Evolutionary conservation across 2,329 filamentous ascomycete genomes (phyloP).

Genomic region (Cercospora nicotianae): DNA sequence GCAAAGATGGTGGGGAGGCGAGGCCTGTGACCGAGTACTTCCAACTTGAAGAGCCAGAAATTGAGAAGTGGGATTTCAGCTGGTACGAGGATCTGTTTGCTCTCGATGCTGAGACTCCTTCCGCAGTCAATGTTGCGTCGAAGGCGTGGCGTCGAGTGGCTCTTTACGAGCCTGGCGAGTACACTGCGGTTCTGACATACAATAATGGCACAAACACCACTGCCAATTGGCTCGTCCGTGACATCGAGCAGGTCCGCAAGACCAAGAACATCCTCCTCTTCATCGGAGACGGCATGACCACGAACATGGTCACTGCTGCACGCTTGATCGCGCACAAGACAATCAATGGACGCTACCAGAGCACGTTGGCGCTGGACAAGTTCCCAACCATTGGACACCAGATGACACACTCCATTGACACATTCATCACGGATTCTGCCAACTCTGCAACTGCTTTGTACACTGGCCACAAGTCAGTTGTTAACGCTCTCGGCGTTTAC

Average conservation of each 20-base stretch:
- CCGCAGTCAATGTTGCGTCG: conserved; percentile 74
- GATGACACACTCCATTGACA: conserved; percentile 81
- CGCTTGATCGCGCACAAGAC: conserved; percentile 78
- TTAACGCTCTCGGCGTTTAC: conserved; percentile 80
- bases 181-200: conserved; percentile 73
- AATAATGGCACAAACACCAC: conserved; percentile 70
- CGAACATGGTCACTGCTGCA: conserved; percentile 64
- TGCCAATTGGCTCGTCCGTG: conserved; percentile 75
- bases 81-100: conserved; percentile 85
- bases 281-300: conserved; percentile 70
- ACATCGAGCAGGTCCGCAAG: conserved; percentile 67
- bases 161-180: conserved; percentile 75
- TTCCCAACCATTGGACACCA: conserved; percentile 76
- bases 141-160: conserved; percentile 76
- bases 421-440: conserved; percentile 81
- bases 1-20: conserved; percentile 59
- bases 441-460: conserved; percentile 82
- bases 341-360: conserved; percentile 82
- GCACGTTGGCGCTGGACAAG: conserved; percentile 69
- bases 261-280: conserved; percentile 77
- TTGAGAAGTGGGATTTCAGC: conserved; percentile 81
- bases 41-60: conserved; percentile 64
- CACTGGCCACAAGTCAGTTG: conserved; percentile 78
- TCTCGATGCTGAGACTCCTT: conserved; percentile 66
- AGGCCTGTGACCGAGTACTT: conserved; percentile 67